phyloP scores from a whole-genome alignment of 2,329 filamentous ascomycete species.

The Passalora sequoiae region DNA sequence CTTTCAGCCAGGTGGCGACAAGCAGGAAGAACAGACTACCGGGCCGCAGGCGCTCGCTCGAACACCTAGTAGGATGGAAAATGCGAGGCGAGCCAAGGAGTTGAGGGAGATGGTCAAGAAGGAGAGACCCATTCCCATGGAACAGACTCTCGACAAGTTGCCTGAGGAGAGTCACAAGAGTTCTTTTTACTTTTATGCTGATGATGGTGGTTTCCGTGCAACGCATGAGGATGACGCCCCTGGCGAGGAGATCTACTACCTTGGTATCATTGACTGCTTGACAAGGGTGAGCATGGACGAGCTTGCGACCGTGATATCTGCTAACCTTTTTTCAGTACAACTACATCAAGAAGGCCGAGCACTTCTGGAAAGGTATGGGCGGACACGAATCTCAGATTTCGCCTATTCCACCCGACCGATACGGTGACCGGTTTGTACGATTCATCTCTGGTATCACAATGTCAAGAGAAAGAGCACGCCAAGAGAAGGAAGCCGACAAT shows the following conservation, averaged over 20 bases:
- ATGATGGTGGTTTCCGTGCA: conserved; percentile 87
- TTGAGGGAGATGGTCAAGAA: conserved; percentile 86
- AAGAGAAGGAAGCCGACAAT: conserved; percentile 47
- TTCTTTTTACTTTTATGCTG: conserved; percentile 76
- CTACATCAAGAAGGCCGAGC: conserved; percentile 86
- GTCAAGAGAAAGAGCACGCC: conserved; percentile 64
- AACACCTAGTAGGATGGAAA: conserved; percentile 91
- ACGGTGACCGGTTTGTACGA: conserved; percentile 87
- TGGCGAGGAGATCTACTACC: conserved; percentile 92
- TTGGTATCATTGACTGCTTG: conserved; percentile 96
- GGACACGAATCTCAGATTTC: conserved; percentile 83
- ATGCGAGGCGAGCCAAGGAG: conserved; percentile 82
- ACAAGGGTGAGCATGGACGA: conserved; percentile 72
- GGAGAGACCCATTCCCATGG: conserved; percentile 90
- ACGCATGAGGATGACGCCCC: conserved; percentile 83
- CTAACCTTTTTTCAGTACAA: conserved; percentile 61
- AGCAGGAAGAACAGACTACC: conserved; percentile 29
- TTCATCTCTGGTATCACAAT: conserved; percentile 90
- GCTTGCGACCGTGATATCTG: background rate
- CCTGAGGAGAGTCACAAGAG: conserved; percentile 73
- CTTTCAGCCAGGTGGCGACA: conserved; percentile 78
- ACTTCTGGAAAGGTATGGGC: conserved; percentile 93
- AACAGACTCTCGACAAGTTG: conserved; percentile 76
- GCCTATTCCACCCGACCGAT: conserved; percentile 80
- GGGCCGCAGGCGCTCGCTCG: conserved; percentile 59